Evolutionary conservation across 2,329 filamentous ascomycete genomes (phyloP).

Genomic region (Paraphaeosphaeria minitans): DNA sequence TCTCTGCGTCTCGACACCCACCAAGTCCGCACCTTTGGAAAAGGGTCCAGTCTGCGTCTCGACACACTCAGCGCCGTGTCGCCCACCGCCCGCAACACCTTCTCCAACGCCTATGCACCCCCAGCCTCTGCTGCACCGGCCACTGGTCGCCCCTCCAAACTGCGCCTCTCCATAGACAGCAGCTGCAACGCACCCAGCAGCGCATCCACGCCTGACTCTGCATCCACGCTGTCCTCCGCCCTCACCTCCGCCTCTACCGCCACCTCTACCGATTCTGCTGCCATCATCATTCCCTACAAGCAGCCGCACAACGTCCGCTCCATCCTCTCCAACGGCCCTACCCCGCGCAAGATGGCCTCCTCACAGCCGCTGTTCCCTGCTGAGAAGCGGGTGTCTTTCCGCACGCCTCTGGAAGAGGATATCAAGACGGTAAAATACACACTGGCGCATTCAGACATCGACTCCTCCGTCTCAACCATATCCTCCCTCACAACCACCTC

Average conservation of each 20-base stretch:
- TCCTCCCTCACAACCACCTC: constrained; percentile 28
- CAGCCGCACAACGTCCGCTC: constrained; percentile 53
- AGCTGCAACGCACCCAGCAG: constrained; percentile 26
- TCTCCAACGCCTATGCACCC: constrained; percentile 63
- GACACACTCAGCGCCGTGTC: constrained; percentile 62
- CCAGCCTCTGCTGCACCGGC: constrained; percentile 32
- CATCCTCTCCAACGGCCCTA: constrained; percentile 54
- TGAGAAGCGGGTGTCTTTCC: constrained; percentile 63
- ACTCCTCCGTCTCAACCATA: constrained; percentile 47
- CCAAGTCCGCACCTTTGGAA: constrained; percentile 57
- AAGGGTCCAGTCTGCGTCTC: constrained; percentile 58
- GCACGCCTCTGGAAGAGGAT: constrained; percentile 62
- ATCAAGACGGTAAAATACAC: constrained; percentile 62
- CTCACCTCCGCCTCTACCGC: constrained; percentile 49
- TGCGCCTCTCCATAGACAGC: constrained; percentile 43
- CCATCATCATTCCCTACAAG: constrained; percentile 51
- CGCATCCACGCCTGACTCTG: constrained; percentile 41
- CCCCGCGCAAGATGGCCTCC: constrained; percentile 49
- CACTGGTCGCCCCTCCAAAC: constrained; percentile 33
- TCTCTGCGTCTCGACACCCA: constrained; percentile 67
- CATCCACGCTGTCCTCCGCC: constrained; percentile 45
- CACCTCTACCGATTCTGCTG: constrained; percentile 47
- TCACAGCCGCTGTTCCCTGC: constrained; percentile 57
- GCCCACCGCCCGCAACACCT: constrained; percentile 66
- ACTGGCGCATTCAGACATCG: constrained; percentile 61